A percentile compares a stretch with the other conserved stretches of the same genome.
Evolutionary conservation across 208 protist genomes (phyloP).

Genomic region (Endotrypanum monterogeii): DNA sequence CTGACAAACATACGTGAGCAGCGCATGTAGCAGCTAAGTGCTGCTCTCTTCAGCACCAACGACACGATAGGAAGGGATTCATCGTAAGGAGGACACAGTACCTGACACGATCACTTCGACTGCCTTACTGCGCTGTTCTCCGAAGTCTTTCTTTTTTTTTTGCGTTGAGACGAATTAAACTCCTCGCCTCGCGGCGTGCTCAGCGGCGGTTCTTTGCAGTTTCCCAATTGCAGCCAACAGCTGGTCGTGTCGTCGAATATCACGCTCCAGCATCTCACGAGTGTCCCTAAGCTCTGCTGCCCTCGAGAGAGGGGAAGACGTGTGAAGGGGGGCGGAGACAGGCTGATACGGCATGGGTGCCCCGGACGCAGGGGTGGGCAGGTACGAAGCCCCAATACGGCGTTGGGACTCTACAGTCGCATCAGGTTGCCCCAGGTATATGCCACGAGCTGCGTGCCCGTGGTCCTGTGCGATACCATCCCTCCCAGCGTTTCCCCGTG

Average conservation of each 20-base stretch:
- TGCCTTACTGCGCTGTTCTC: neutral
- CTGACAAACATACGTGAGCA: neutral
- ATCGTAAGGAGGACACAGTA: neutral
- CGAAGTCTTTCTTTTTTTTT: neutral
- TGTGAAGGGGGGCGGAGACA: neutral
- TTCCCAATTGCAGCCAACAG: constrained; percentile 68
- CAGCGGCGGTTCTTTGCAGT: constrained; percentile 58
- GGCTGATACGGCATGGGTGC: neutral
- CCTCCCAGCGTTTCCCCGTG: neutral
- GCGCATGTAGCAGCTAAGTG: neutral
- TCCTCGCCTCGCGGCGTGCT: constrained; percentile 21
- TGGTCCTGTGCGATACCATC: neutral
- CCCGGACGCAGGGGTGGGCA: neutral
- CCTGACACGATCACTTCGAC: neutral
- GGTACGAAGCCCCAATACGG: neutral
- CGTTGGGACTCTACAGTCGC: neutral
- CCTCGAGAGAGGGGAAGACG: neutral
- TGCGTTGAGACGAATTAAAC: neutral
- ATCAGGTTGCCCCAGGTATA: neutral
- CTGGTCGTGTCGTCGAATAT: constrained; percentile 70
- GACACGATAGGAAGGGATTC: neutral
- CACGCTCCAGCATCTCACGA: constrained; percentile 55
- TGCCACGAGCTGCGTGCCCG: neutral
- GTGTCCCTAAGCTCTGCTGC: constrained; percentile 3
- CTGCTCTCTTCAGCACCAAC: neutral